Evolutionary conservation across 2,329 filamentous ascomycete genomes (phyloP), one percentile per base, ranked within the genome.

Genomic region (Fusarium foetens): DNA sequence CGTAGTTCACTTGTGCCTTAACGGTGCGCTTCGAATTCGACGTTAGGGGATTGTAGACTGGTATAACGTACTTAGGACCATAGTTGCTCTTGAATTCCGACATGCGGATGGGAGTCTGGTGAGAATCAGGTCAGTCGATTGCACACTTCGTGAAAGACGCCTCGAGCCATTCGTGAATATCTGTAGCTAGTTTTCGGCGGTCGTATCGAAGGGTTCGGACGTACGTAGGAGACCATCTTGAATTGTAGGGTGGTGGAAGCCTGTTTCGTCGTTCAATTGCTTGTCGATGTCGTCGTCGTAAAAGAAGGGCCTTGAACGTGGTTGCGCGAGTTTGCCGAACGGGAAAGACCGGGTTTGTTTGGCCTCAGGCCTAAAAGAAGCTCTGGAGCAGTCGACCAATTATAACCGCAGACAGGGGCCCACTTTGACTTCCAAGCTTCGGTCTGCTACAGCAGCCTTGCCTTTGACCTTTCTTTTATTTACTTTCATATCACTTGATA

Each of bases 71-170:
- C 90, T 90, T 91, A 58, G 90, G 90, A 80, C 89, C 90, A 80
- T 89, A 91, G 74, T 86, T 84, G 83, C 88, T 91, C 83, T 86
- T 87, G 86, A 90, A 91, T 71, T 80, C 75, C 70, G 81, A 78
- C 79, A 82, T 81, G 81, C 81, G 83, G 80, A 83, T 75, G 78
- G 83, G 83, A 80, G 84, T 84, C 87, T 89, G 76, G 65, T 31
- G 33, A 59, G 60, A 64, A 69, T 72, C 69, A 76, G 68, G 78
- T 83, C 75, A 84, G 82, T 75, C 55, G 49, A 58, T 25, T 58
- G 35, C 33, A 46, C 51, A 23, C 33, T n/a, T 21, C 25, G 53
- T 52, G 33, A 29, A 62, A 35, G 52, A 33, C n/a, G 31, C 43
- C 36, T 51, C 45, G 46, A 33, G 59, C 62, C 63, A 70, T 77